These are phyloP conservation scores for Phialemonium atrogriseum DNA, from an alignment of 2,329 filamentous ascomycete genomes.

Conservation along the genomic window DNA sequence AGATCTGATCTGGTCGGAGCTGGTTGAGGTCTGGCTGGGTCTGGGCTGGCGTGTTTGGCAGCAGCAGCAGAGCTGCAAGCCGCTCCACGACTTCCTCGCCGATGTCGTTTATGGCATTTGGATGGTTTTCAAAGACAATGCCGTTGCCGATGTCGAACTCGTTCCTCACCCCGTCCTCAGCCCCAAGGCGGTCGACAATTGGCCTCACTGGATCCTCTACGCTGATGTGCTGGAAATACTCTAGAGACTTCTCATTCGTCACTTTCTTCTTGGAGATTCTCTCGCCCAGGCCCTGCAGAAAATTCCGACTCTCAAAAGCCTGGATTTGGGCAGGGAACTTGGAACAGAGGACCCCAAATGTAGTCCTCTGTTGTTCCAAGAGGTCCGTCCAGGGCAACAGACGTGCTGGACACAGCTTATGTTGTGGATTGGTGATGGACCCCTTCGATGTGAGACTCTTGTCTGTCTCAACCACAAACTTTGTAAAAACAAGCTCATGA, in stretches of 20 bases:
- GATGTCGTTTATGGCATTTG: constrained; percentile 16
- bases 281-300: constrained; percentile 15
- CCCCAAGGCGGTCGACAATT: constrained; percentile 20
- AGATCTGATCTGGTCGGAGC: constrained; percentile 25
- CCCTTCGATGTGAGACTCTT: constrained; percentile 16
- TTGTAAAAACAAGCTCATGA: constrained; percentile 17
- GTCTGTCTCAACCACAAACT: constrained; percentile 17
- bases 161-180: constrained; percentile 10
- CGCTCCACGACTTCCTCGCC: constrained; percentile 8
- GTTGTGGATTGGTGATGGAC: constrained; percentile 18
- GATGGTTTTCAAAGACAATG: constrained; percentile 24
- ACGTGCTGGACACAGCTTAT: constrained; percentile 19
- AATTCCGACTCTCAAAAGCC: constrained; percentile 17
- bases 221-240: constrained; percentile 19
- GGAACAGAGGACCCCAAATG: constrained; percentile 14
- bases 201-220: constrained; percentile 20
- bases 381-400: constrained; percentile 22
- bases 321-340: constrained; percentile 12
- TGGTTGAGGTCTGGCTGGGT: constrained; percentile 10
- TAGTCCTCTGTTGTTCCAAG: constrained; percentile 13
- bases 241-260: constrained; percentile 19
- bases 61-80: no score
- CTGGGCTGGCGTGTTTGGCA: constrained; percentile 12
- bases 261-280: constrained; percentile 11
- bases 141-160: constrained; percentile 20